Evolutionary conservation across 148 eudicot genomes (phyloP), one percentile per base, ranked within the genome.

Genomic region (Oxyria digyna): DNA sequence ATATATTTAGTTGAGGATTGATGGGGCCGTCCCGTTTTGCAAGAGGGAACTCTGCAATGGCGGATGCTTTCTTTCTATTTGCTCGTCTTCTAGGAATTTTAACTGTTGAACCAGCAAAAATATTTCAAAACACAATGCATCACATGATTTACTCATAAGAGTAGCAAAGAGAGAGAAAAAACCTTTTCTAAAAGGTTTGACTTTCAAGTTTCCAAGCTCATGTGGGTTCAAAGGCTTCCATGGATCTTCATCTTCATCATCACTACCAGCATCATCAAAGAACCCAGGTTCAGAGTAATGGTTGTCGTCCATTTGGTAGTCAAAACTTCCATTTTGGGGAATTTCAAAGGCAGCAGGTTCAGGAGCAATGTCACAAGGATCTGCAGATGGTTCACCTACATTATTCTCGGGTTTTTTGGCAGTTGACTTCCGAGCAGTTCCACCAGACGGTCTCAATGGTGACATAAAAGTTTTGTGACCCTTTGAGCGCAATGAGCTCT

Each of bases 151-250:
- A 31, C 20, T 71, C 62, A 41, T 6, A 55, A 8, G 50, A 63
- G 29, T 5, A 33, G 23, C 27, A 68, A 43, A 71, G 57, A 31
- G 66, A 4, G 4, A 21, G 35, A 27, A 73, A 74, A 42, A 71
- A 92, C 96, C 89, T 85, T 82, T 89, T 78, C 67, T 85, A 76
- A 85, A 94, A 64, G 97, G 92, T 81, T 87, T 90, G 49, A 88
- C 84, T 84, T 82, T 87, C 77, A 94, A 76, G 74, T 77, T 86
- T 62, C 99, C 99, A 13, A 80, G 87, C 75, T 90, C 97, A 84
- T 90, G 91, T 49, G 97, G 97, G 75, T 94, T 90, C 76, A 90
- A 68, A 67, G 87, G 91, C 77, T 87, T 84, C 99, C 99, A 94
- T 29, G 99, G 97, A 82, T 94, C 96, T 32, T 88, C 89, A 82